Evolutionary conservation across 139 green algal species (phyloP).

Genomic region (Ostreobium quekettii): DNA sequence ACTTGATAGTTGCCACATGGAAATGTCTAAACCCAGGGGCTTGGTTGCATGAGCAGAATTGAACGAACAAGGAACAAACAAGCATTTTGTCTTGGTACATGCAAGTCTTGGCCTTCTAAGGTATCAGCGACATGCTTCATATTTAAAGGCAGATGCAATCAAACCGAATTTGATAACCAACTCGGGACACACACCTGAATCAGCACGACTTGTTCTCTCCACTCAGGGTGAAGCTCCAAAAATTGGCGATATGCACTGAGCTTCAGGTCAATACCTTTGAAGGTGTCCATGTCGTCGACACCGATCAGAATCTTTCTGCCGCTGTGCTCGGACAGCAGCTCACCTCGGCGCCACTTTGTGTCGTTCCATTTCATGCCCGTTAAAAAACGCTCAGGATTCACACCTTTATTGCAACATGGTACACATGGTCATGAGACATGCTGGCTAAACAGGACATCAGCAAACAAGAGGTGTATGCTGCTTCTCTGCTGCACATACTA

Average conservation of each 20-base stretch:
- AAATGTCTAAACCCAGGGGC: too few species aligned
- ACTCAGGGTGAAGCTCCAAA: slow-evolving; percentile 78
- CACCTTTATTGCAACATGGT: too few species aligned
- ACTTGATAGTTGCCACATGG: too few species aligned
- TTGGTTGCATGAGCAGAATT: neutral
- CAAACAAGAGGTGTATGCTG: too few species aligned
- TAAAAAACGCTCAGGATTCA: slow-evolving; percentile 77
- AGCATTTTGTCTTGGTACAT: neutral
- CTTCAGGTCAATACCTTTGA: slow-evolving; percentile 82
- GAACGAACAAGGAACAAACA: neutral
- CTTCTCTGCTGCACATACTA: too few species aligned
- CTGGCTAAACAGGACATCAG: too few species aligned
- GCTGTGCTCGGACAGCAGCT: slow-evolving; percentile 68
- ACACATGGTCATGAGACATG: too few species aligned
- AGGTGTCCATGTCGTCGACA: slow-evolving; percentile 94
- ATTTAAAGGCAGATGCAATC: neutral
- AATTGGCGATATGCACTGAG: slow-evolving; percentile 73
- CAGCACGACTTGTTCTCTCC: slow-evolving; percentile 70
- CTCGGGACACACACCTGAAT: slow-evolving; percentile 58
- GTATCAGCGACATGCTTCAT: too few species aligned
- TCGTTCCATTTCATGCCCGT: slow-evolving; percentile 74
- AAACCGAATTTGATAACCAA: slow-evolving; percentile 2
- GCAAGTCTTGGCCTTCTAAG: neutral
- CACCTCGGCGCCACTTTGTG: slow-evolving; percentile 80
- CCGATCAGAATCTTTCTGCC: slow-evolving; percentile 69